Conservation (phyloP, 2,329 filamentous ascomycete species). For the Fusarium sp. region DNA sequence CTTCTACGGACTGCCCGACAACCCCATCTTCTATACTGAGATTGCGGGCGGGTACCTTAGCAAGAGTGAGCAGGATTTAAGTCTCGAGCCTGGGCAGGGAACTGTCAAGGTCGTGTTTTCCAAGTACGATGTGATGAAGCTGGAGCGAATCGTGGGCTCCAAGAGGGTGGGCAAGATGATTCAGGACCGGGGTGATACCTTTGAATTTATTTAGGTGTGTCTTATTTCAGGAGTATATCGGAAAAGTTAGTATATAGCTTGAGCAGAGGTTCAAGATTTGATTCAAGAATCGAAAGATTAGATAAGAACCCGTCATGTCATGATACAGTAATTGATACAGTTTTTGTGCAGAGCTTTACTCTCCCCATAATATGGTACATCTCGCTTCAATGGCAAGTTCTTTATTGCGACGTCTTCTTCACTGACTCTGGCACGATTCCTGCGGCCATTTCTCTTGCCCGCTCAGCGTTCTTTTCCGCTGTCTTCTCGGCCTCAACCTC, state of each 20-base stretch:
- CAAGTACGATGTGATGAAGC: constrained; percentile 87
- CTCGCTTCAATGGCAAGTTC: constrained; percentile 37
- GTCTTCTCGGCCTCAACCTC: constrained; percentile 33
- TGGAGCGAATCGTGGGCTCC: constrained; percentile 89
- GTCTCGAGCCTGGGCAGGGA: constrained; percentile 69
- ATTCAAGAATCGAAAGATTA: constrained; percentile 20
- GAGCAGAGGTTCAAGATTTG: constrained; percentile 1
- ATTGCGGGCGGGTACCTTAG: constrained; percentile 76
- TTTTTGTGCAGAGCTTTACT: constrained; percentile 48
- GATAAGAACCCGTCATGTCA: constrained; percentile 27
- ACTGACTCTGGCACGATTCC: constrained; percentile 48
- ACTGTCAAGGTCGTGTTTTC: constrained; percentile 78
- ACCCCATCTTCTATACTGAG: constrained; percentile 84
- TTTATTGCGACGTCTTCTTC: constrained; percentile 39
- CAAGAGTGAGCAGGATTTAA: constrained; percentile 68
- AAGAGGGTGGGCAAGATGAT: constrained; percentile 87
- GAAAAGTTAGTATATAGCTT: constrained; percentile 14
- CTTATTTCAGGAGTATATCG: constrained; percentile 10
- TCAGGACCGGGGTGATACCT: constrained; percentile 85
- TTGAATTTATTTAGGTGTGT: constrained; percentile 83
- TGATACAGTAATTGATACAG: constrained; percentile 48
- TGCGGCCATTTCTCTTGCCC: constrained; percentile 51
- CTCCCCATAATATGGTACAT: constrained; percentile 41
- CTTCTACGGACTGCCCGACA: constrained; percentile 91
- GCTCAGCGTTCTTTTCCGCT: constrained; percentile 49